phyloP scores from a whole-genome alignment of 768 basidiomycete species.

The Tephrocybe rancida region DNA sequence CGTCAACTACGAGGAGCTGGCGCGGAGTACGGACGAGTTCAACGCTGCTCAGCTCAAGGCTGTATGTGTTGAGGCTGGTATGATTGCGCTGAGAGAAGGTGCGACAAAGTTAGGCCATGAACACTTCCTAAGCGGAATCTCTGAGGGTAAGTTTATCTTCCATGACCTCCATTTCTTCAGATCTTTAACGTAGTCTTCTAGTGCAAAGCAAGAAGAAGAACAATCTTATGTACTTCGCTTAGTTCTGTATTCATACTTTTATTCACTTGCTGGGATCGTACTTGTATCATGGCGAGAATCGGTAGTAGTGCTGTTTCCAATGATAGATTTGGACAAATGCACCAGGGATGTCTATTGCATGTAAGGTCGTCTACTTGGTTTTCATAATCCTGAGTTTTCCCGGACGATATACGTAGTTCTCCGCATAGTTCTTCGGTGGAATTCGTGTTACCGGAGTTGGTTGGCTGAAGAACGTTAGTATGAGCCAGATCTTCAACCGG shows the following conservation, averaged over 20 bases:
- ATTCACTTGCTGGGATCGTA: neutral
- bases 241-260: slow-evolving; percentile 28
- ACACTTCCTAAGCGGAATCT: slow-evolving; percentile 92
- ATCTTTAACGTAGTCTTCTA: slow-evolving; percentile 34
- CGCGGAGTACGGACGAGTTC: slow-evolving; percentile 97
- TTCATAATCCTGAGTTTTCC: slow-evolving; percentile 79
- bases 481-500: slow-evolving; percentile 12
- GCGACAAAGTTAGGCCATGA: slow-evolving; percentile 89
- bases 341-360: neutral
- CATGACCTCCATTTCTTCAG: neutral
- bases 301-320: no score
- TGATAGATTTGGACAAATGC: neutral
- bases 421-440: slow-evolving; percentile 86
- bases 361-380: slow-evolving; percentile 73
- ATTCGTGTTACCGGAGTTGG: slow-evolving; percentile 62
- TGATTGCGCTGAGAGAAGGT: slow-evolving; percentile 96
- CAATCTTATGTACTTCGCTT: slow-evolving; percentile 92
- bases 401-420: slow-evolving; percentile 88
- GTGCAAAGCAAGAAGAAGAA: slow-evolving; percentile 99
- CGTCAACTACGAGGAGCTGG: slow-evolving; percentile 97
- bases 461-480: slow-evolving; percentile 45
- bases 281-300: neutral
- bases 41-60: slow-evolving; percentile 98
- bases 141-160: slow-evolving; percentile 67
- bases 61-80: slow-evolving; percentile 98